Evolutionary conservation across 1,284 basidiomycete genomes (phyloP), one percentile per base, ranked within the genome.

Genomic region (Phlebopus sp.): DNA sequence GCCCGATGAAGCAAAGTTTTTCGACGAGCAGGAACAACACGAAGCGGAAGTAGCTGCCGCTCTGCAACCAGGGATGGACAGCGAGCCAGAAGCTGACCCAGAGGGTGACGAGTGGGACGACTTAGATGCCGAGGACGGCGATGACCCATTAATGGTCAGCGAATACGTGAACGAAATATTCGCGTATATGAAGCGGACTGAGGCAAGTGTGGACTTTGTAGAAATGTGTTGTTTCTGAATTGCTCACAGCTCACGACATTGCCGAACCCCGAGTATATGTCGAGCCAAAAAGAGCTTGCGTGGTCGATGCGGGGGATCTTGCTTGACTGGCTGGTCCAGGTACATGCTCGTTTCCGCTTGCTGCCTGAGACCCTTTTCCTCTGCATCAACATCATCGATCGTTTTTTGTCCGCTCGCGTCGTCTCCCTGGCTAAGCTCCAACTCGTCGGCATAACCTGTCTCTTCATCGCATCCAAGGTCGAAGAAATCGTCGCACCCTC

Each of bases 141-240:
- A 94, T 49, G 96, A 99, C 66, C 95, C 95, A 13, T 72, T 91
- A 51, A 98, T 98, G 95, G 95, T 97, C 52, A 90, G 86, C 70
- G 93, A 98, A 71, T 99, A 99, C 64, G 95, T 97, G 46, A 76
- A 78, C 21, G 97, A 98, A 54, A 96, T 98, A 50, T 97, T 97
- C 70, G 74, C 87, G 44, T 98, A 99, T 73, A 82, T 98, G 73
- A 88, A 90, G 66, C 71, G 82, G 53, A 69, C 79, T 44, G 85
- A 87, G 76, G 85, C 86, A 56, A 9, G 9, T 8, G 49, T 40
- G 66, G 14, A 25, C 4, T 3, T n/a, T 5, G 56, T 13, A 39
- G 11, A 10, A 15, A 43, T 17, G n/a, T 38, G 18, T 31, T 40
- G 7, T 49, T 8, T 54, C 38, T 29, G 31, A 42, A 38, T 47